Evolutionary conservation across 2,329 filamentous ascomycete species (phyloP), one percentile per base, ranked within the genome.

Genomic region (Paecilomyces sp.): DNA sequence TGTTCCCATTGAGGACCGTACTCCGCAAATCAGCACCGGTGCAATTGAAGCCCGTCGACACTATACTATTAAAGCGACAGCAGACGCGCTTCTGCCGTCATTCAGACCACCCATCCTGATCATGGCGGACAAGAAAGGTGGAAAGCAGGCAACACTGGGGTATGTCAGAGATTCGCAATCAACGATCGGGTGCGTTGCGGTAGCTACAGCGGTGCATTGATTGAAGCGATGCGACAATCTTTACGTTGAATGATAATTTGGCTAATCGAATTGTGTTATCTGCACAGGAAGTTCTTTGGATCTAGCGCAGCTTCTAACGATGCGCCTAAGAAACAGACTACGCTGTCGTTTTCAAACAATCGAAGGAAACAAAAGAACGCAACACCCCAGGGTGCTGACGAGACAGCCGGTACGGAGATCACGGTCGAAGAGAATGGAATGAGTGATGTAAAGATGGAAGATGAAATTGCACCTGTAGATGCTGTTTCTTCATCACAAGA

Each of bases 141-240:
- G 66, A 56, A 92, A 90, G 73, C 91, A 96, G 78, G 86, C 89
- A 69, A 96, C 90, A 62, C 79, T 96, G 74, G 90, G 90, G 92
- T 96, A 94, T 79, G 91, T 93, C 63, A 88, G 85, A 76, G 79
- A 86, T 68, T 82, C 82, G 64, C 90, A 93, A 80, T 85, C 83
- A 71, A 91, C 87, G 67, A 78, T 93, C 74, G 84, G 87, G 89
- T 92, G 85, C 75, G 80, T 75, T 61, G 58, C 63, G 47, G 62
- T 51, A 55, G 61, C 60, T 51, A n/a, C 36, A 62, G 51, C 58
- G 25, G 13, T 54, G 52, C 54, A 55, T 53, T 57, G 59, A 61
- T 60, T 31, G 28, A 41, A 47, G 24, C 50, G 12, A 41, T 22
- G 56, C 3, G 3, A 15, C 28, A 22, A 18, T 24, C 13, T 28